Evolutionary conservation across 2,329 filamentous ascomycete genomes (phyloP), one percentile per base, ranked within the genome.

Genomic region (Pseudogymnoascus destructans): DNA sequence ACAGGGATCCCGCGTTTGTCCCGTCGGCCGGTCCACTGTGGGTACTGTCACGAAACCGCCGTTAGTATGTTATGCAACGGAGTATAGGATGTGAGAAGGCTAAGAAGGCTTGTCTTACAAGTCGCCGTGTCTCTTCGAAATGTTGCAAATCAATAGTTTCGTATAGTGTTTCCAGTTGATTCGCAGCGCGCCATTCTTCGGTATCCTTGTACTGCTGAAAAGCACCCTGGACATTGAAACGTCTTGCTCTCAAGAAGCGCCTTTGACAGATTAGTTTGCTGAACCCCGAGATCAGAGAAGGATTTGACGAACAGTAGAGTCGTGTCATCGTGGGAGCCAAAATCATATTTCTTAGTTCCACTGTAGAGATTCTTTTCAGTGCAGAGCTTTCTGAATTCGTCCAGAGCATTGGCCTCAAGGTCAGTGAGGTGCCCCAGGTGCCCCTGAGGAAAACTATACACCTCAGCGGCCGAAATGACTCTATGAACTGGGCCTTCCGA

Each of bases 1-100:
- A 96, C 79, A 6, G 92, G 92, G 62, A 95, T 95, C 64, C 92
- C 92, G 65, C 90, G 86, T 65, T 83, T 86, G 73, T 96, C 92
- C 64, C 91, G 82, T 63, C 90, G 86, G 58, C 92, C 92, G 17
- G 89, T 95, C 87, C 90, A 96, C 81, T 95, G 89, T 21, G 91
- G 90, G 69, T 95, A 95, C 86, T 91, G 66, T 38, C 33, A 46
- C 59, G 42, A 46, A 59, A 33, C 40, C 46, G 58, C 25, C 15
- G 58, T 63, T 64, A 61, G 60, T 58, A 63, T 68, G 58, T 68
- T 61, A 33, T 25, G 25, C 17, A 58, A 52, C 61, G 42, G 42
- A 19, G 9, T 57, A 46, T 32, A 17, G 15, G 25, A 52, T 19
- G 25, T 17, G 52, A 57, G 36, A n/a, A 27, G 58, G 55, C 23